Percentiles rank a stretch among this genome's conserved stretches.
Conservation (phyloP, 2,329 filamentous ascomycete genomes). For the Trichophyton rubrum region DNA sequence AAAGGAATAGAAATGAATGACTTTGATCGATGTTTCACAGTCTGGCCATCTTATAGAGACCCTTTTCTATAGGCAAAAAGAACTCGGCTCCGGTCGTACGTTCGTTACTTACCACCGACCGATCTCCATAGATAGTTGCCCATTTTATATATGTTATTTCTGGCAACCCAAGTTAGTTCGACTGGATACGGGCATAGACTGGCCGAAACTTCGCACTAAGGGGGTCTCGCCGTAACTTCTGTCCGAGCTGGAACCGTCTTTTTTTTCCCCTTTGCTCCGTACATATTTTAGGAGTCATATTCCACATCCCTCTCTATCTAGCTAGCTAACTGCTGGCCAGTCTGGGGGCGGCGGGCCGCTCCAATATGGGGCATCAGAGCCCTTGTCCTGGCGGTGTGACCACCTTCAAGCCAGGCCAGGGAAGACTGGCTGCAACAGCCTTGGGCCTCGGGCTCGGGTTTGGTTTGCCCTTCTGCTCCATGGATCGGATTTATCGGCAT, state of each 20-base stretch:
- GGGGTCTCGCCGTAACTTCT: background rate
- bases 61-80: background rate
- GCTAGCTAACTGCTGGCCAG: too few relatives aligned
- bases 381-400: background rate
- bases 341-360: too few relatives aligned
- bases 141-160: too few relatives aligned
- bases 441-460: background rate
- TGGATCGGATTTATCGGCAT: conserved; percentile 1
- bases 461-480: background rate
- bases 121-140: too few relatives aligned
- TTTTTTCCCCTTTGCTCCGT: background rate
- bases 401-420: background rate
- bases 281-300: too few relatives aligned
- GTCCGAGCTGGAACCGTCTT: background rate
- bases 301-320: background rate
- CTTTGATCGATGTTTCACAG: too few relatives aligned
- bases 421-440: too few relatives aligned
- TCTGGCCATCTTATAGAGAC: too few relatives aligned
- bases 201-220: background rate
- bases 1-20: background rate
- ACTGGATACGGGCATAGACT: background rate
- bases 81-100: conserved; percentile 1
- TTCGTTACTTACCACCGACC: background rate
- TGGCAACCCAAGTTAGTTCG: background rate
- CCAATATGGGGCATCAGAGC: background rate